A percentile compares a stretch with the other conserved stretches of the same genome.
phyloP scores from a whole-genome alignment of 129 eudicot species.

The Pittosporum tobira region DNA sequence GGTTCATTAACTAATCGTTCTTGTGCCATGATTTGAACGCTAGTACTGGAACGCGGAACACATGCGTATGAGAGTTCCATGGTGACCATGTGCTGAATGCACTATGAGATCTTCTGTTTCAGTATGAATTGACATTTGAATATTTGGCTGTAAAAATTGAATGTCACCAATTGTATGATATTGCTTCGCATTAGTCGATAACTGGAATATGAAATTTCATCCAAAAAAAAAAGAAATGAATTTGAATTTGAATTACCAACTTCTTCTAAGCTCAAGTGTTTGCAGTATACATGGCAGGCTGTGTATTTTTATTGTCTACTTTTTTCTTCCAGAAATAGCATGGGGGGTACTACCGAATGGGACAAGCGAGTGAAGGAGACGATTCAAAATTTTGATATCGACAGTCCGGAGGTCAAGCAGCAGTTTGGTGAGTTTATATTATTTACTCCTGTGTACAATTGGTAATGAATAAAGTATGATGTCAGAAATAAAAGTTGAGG shows the following conservation, averaged over 20 bases:
- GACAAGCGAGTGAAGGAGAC: slow-evolving; percentile 77
- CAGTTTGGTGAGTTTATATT: slow-evolving; percentile 69
- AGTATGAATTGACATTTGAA: not conserved
- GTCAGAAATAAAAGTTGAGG: no score
- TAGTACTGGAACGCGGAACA: no score
- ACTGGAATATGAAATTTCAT: not conserved
- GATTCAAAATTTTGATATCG: slow-evolving; percentile 68
- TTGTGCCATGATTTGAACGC: no score
- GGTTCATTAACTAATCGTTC: no score
- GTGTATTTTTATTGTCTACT: not conserved
- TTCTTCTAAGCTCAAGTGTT: not conserved
- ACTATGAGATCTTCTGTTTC: no score
- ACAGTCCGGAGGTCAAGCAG: slow-evolving; percentile 89
- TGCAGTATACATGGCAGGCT: not conserved
- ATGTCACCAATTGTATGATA: not conserved
- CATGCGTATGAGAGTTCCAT: no score
- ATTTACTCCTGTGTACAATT: not conserved
- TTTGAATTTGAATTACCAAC: not conserved
- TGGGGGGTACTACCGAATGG: slow-evolving; percentile 89
- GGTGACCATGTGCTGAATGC: no score
- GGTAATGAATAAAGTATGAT: no score
- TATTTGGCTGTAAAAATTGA: not conserved
- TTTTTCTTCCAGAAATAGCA: slow-evolving; percentile 49
- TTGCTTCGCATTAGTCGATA: not conserved
- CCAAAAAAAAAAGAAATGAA: no score